A percentile compares a stretch with the other conserved stretches of the same genome.
Evolutionary conservation across 2,329 filamentous ascomycete species (phyloP).

Genomic region (Penicillium brevicompactum): DNA sequence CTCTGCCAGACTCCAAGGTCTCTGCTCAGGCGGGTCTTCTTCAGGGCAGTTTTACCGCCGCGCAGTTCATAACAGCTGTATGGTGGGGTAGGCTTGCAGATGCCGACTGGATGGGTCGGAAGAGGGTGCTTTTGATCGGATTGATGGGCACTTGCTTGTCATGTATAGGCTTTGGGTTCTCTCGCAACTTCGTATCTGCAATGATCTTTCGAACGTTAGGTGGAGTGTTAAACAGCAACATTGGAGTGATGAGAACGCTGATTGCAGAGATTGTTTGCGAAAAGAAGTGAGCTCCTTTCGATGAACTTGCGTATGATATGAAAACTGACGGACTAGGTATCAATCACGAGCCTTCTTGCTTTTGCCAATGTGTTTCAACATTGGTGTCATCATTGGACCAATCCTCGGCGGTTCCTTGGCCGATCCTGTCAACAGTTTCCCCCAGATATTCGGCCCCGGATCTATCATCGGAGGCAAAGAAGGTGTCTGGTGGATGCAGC

Average conservation of each 20-base stretch:
- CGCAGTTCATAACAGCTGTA: slow-evolving; percentile 81
- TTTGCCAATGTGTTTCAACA: slow-evolving; percentile 70
- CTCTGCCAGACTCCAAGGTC: slow-evolving; percentile 63
- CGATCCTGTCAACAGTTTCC: slow-evolving; percentile 65
- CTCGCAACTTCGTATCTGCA: slow-evolving; percentile 62
- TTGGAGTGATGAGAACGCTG: slow-evolving; percentile 75
- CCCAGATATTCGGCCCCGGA: slow-evolving; percentile 62
- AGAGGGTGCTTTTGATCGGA: slow-evolving; percentile 76
- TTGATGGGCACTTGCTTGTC: slow-evolving; percentile 69
- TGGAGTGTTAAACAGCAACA: slow-evolving; percentile 71
- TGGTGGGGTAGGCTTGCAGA: slow-evolving; percentile 75
- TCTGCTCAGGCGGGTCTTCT: slow-evolving; percentile 76
- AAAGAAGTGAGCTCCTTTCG: slow-evolving; percentile 55
- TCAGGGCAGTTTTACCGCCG: slow-evolving; percentile 76
- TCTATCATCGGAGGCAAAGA: slow-evolving; percentile 58
- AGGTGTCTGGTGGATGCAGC: slow-evolving; percentile 65
- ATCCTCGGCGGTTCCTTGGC: slow-evolving; percentile 67
- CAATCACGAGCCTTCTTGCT: slow-evolving; percentile 60
- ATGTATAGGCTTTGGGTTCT: slow-evolving; percentile 70
- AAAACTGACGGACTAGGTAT: slow-evolving; percentile 31
- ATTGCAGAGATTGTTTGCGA: slow-evolving; percentile 72
- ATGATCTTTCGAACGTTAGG: slow-evolving; percentile 68
- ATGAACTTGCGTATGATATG: neutral
- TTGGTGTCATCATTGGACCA: slow-evolving; percentile 63
- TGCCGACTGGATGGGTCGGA: slow-evolving; percentile 68